A percentile compares a stretch with the other conserved stretches of the same genome.
Evolutionary conservation across 1,284 basidiomycete genomes (phyloP).

Genomic region (Moesziomyces aphidis): DNA sequence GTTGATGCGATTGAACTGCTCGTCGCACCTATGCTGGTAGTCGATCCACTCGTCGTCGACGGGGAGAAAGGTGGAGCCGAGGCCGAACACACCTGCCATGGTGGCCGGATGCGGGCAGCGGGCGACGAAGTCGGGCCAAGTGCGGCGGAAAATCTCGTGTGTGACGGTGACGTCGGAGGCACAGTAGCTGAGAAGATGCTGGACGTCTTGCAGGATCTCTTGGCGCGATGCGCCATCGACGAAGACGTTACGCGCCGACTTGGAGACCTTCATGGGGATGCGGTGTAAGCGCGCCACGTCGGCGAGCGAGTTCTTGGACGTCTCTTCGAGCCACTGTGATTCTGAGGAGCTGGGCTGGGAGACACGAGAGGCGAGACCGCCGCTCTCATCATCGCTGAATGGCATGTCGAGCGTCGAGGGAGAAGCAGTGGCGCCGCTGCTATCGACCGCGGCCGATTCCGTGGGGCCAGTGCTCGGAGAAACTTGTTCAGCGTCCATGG

Average conservation of each 20-base stretch:
- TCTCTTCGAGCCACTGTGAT: slow-evolving; percentile 85
- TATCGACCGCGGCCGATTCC: slow-evolving; percentile 2
- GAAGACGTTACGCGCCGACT: slow-evolving; percentile 83
- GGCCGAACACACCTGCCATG: slow-evolving; percentile 88
- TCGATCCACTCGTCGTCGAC: slow-evolving; percentile 89
- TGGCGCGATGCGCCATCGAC: slow-evolving; percentile 72
- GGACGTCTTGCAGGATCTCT: slow-evolving; percentile 77
- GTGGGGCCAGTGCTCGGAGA: slow-evolving; percentile 3
- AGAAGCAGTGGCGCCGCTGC: slow-evolving; percentile 6
- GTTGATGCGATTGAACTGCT: slow-evolving; percentile 81
- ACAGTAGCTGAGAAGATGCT: slow-evolving; percentile 88
- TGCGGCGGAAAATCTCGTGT: slow-evolving; percentile 81
- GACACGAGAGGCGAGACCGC: slow-evolving; percentile 32
- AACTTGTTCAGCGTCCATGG: slow-evolving; percentile 13
- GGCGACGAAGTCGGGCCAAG: slow-evolving; percentile 84
- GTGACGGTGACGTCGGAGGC: slow-evolving; percentile 86
- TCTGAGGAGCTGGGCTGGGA: slow-evolving; percentile 10
- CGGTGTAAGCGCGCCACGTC: slow-evolving; percentile 94
- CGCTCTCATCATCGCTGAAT: slow-evolving; percentile 41
- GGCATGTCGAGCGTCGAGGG: slow-evolving; percentile 38
- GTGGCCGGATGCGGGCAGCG: slow-evolving; percentile 93
- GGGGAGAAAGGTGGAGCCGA: slow-evolving; percentile 91
- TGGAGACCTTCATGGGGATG: slow-evolving; percentile 79
- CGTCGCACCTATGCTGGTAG: slow-evolving; percentile 83
- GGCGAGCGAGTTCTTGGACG: slow-evolving; percentile 88